Evolutionary conservation across 2,329 filamentous ascomycete genomes (phyloP).

Genomic region (Calonectria pauciramosa): DNA sequence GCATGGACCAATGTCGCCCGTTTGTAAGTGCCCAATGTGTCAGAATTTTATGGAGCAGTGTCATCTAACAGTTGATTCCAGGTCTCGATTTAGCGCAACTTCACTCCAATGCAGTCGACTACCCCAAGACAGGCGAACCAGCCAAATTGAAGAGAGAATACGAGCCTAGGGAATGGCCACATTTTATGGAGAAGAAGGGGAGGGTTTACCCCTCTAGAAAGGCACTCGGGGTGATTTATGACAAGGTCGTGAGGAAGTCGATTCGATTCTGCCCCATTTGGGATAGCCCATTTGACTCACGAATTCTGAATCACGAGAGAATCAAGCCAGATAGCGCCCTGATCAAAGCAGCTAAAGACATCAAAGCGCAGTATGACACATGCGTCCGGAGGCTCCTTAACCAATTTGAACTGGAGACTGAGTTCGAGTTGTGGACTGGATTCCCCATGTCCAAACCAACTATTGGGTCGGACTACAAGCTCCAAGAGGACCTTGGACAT

Average conservation of each 20-base stretch:
- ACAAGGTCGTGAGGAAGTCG: slow-evolving; percentile 70
- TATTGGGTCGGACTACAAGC: slow-evolving; percentile 84
- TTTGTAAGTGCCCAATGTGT: slow-evolving; percentile 68
- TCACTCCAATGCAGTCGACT: slow-evolving; percentile 95
- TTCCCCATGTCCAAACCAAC: slow-evolving; percentile 84
- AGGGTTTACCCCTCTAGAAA: slow-evolving; percentile 76
- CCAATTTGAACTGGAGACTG: slow-evolving; percentile 85
- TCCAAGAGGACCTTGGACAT: slow-evolving; percentile 84
- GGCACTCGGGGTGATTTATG: slow-evolving; percentile 86
- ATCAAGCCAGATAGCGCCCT: slow-evolving; percentile 69
- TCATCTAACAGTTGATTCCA: slow-evolving; percentile 42
- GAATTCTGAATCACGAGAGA: slow-evolving; percentile 71
- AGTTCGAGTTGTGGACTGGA: slow-evolving; percentile 92
- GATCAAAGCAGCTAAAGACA: slow-evolving; percentile 69
- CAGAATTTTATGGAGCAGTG: neutral
- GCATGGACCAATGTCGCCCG: slow-evolving; percentile 74
- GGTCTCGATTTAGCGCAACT: slow-evolving; percentile 80
- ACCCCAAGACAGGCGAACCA: slow-evolving; percentile 87
- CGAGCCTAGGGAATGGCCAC: slow-evolving; percentile 78
- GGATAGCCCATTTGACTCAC: slow-evolving; percentile 79
- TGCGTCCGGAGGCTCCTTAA: slow-evolving; percentile 84
- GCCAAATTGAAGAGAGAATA: slow-evolving; percentile 76
- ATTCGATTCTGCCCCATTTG: slow-evolving; percentile 82
- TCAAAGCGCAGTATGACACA: slow-evolving; percentile 86
- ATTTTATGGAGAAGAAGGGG: slow-evolving; percentile 83